Evolutionary conservation across 108 stramenopile genomes (phyloP).

Genomic region (Skeletonema menzelii): DNA sequence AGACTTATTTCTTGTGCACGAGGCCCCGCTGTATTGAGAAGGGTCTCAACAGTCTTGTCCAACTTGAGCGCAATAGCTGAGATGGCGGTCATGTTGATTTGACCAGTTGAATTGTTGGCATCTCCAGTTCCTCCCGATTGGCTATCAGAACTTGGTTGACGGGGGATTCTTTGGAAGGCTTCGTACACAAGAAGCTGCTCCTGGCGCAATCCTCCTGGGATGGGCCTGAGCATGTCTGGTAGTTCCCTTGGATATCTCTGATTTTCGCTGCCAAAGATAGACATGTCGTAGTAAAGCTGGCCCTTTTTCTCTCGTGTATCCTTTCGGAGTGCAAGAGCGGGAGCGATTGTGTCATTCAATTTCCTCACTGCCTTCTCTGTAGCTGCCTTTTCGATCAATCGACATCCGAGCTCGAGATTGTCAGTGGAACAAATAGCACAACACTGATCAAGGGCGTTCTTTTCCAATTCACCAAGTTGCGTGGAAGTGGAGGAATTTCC

Average conservation of each 20-base stretch:
- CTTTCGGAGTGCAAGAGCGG: conserved; percentile 66
- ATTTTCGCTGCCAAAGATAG: conserved; percentile 77
- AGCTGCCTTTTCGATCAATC: conserved; percentile 99
- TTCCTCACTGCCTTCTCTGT: conserved; percentile 98
- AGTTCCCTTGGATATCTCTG: conserved; percentile 91
- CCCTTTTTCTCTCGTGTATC: conserved; percentile 85
- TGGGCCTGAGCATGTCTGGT: conserved; percentile 93
- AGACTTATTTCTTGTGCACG: conserved; percentile 86
- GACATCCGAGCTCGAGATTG: conserved; percentile 96
- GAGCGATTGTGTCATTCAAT: conserved; percentile 88
- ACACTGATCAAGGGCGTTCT: conserved; percentile 87
- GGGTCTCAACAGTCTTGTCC: conserved; percentile 69
- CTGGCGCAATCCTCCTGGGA: conserved; percentile 86
- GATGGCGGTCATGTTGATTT: conserved; percentile 70
- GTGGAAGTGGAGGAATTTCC: conserved; percentile 18
- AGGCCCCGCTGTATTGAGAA: conserved; percentile 77
- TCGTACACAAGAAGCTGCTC: conserved; percentile 97
- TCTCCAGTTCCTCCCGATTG: conserved; percentile 6
- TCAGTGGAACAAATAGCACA: conserved; percentile 93
- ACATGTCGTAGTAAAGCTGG: conserved; percentile 95
- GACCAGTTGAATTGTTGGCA: conserved; percentile 33
- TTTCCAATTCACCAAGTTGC: conserved; percentile 73
- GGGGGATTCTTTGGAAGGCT: conserved; percentile 90
- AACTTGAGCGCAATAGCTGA: conserved; percentile 75
- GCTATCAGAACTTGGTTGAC: conserved; percentile 53